These are phyloP conservation scores for Backusella liffmaniae DNA, from an alignment of 192 early-diverging fungal species.

Conservation along the genomic window DNA sequence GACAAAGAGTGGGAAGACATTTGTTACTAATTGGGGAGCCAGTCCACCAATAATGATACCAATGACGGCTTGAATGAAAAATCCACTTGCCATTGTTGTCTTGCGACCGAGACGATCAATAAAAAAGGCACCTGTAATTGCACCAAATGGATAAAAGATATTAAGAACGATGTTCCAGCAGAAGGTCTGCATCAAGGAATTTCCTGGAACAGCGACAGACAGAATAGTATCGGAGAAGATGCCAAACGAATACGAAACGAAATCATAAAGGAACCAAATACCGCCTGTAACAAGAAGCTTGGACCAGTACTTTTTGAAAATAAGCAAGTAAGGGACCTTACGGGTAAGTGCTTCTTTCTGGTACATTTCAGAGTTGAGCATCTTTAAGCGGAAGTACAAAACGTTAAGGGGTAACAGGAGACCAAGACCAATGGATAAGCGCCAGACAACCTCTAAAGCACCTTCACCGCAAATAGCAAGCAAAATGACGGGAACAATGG, in stretches of 20 bases:
- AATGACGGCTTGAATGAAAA: slow-evolving; percentile 46
- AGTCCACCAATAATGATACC: slow-evolving; percentile 45
- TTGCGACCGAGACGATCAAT: slow-evolving; percentile 48
- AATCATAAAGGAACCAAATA: slow-evolving; percentile 50
- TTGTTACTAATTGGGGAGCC: slow-evolving; percentile 33
- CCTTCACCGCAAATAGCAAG: slow-evolving; percentile 42
- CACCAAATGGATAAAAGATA: slow-evolving; percentile 52
- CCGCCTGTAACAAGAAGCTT: slow-evolving; percentile 48
- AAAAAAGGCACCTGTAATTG: slow-evolving; percentile 42
- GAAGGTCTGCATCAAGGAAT: slow-evolving; percentile 46
- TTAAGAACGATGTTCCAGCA: slow-evolving; percentile 53
- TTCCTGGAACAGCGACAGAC: slow-evolving; percentile 21
- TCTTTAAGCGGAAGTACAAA: slow-evolving; percentile 57
- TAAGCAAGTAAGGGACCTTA: slow-evolving; percentile 49
- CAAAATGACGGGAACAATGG: slow-evolving; percentile 39
- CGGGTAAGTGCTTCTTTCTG: slow-evolving; percentile 47
- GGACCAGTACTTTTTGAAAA: slow-evolving; percentile 52
- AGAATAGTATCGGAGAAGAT: slow-evolving; percentile 35
- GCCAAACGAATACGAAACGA: slow-evolving; percentile 34
- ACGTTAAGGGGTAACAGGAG: slow-evolving; percentile 43
- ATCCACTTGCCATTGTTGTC: slow-evolving; percentile 50
- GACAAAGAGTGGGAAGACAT: slow-evolving; percentile 48
- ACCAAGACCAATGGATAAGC: slow-evolving; percentile 52
- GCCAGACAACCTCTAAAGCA: slow-evolving; percentile 45
- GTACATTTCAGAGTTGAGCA: slow-evolving; percentile 51